Evolutionary conservation across 106 monocot genomes (phyloP), one percentile per base, ranked within the genome.

Genomic region (Agapanthus africanus): DNA sequence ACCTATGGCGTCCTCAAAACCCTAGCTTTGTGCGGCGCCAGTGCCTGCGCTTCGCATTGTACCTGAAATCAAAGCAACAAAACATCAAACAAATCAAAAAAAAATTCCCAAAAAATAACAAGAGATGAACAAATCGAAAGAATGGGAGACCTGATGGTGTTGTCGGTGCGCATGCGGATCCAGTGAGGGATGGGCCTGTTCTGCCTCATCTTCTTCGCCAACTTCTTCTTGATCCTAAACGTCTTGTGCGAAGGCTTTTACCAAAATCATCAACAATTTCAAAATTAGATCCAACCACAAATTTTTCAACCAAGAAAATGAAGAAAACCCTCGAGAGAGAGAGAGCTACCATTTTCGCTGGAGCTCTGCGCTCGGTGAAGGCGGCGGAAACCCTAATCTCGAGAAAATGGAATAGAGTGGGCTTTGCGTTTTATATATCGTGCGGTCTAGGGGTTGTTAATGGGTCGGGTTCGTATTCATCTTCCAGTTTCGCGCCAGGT

Each of bases 21-120:
- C 85, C 82, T 26, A 86, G 76, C 86, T 92, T 92, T 68, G 92
- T 92, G 56, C 92, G 88, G 65, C 92, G 85, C 92, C 92, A 92
- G 72, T 92, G 92, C 88, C 85, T 88, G 54, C 85, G 85, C 92
- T 92, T 92, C 9, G 92, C 88, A 64, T 92, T 89, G 85, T 89
- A 89, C 79, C 88, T 84, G 68, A 68, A 37, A 51, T 38, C 36
- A 47, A 66, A 63, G 37, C 19, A 4, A 66, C 0, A 6, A 19
- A 6, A 16, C 1, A 38, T 54, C 28, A 6, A 59, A 22, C 19
- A n/a, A n/a, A 56, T 16, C 5, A 27, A 50, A 13, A n/a, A n/a
- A n/a, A 14, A 13, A 31, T 18, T 11, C 7, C 4, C 16, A 6
- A 32, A 62, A 30, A 4, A 4, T 1, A 36, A 37, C 13, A 47